phyloP scores from a whole-genome alignment of 768 basidiomycete genomes.

The Rickenella mellea region DNA sequence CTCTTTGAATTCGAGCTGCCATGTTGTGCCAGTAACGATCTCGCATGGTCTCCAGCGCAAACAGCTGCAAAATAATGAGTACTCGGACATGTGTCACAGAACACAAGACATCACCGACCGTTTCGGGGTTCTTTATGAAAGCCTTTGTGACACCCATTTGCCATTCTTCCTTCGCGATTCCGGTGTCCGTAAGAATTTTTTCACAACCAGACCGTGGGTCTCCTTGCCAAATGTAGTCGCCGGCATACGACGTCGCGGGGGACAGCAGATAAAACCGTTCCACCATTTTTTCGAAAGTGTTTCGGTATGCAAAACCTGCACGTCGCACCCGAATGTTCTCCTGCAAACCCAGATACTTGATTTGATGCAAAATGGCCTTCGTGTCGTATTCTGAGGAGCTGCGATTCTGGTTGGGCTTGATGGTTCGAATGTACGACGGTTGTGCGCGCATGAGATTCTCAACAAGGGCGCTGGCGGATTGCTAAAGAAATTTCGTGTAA shows the following conservation, averaged over 20 bases:
- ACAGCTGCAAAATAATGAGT: constrained; percentile 48
- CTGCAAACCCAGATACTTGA: constrained; percentile 97
- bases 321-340: constrained; percentile 97
- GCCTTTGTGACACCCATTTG: constrained; percentile 99
- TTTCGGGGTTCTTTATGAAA: constrained; percentile 99
- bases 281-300: constrained; percentile 98
- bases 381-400: constrained; percentile 85
- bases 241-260: constrained; percentile 92
- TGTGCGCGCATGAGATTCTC: constrained; percentile 97
- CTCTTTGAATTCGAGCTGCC: constrained; percentile 93
- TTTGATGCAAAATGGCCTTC: constrained; percentile 95
- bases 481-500: background rate
- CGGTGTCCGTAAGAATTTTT: constrained; percentile 87
- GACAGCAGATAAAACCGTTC: constrained; percentile 96
- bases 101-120: constrained; percentile 39
- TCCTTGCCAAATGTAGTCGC: constrained; percentile 95
- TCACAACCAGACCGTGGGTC: constrained; percentile 87
- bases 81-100: constrained; percentile 2
- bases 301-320: constrained; percentile 96
- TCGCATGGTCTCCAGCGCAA: constrained; percentile 97
- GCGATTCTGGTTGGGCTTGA: constrained; percentile 97
- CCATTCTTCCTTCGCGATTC: constrained; percentile 96
- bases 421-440: constrained; percentile 97
- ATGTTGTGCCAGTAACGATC: constrained; percentile 99
- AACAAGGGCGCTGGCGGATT: constrained; percentile 90